Percentiles rank a stretch among this genome's conserved stretches.
phyloP scores from a whole-genome alignment of 73 alveolate species.

The Loxodes magnus region DNA sequence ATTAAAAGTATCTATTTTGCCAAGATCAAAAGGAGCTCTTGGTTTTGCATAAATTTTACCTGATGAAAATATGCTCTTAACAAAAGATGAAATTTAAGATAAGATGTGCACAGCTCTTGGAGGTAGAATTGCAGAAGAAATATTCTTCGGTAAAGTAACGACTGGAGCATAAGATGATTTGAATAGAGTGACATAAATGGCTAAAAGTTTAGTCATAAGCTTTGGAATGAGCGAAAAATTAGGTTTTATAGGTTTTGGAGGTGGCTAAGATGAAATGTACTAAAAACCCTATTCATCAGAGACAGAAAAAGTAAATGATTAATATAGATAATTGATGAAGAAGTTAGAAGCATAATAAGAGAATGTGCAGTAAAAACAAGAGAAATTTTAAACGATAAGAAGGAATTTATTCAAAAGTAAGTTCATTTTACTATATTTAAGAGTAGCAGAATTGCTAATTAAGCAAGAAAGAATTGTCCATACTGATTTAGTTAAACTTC shows the following conservation, averaged over 20 bases:
- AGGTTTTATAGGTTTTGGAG: slow-evolving; percentile 40
- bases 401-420: slow-evolving; percentile 24
- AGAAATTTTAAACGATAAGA: slow-evolving; percentile 27
- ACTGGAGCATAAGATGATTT: slow-evolving; percentile 78
- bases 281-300: slow-evolving; percentile 58
- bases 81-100: slow-evolving; percentile 47
- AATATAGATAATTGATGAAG: slow-evolving; percentile 50
- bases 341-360: slow-evolving; percentile 37
- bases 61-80: slow-evolving; percentile 49
- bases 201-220: slow-evolving; percentile 40
- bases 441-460: slow-evolving; percentile 43
- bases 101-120: slow-evolving; percentile 63
- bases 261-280: slow-evolving; percentile 4
- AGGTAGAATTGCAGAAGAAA: slow-evolving; percentile 72
- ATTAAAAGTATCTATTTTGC: slow-evolving; percentile 53
- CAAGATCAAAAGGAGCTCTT: slow-evolving; percentile 77
- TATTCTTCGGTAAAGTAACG: slow-evolving; percentile 52
- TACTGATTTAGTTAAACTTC: slow-evolving; percentile 47
- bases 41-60: slow-evolving; percentile 76
- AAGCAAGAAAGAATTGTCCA: slow-evolving; percentile 53
- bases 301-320: no score
- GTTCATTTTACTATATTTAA: no score
- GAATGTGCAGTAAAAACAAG: slow-evolving; percentile 34
- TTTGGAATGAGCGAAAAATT: slow-evolving; percentile 59
- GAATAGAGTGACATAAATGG: slow-evolving; percentile 50